Percentiles rank a stretch among this genome's conserved stretches.
phyloP scores from a whole-genome alignment of 345 rosid species.

The Turritis glabra region DNA sequence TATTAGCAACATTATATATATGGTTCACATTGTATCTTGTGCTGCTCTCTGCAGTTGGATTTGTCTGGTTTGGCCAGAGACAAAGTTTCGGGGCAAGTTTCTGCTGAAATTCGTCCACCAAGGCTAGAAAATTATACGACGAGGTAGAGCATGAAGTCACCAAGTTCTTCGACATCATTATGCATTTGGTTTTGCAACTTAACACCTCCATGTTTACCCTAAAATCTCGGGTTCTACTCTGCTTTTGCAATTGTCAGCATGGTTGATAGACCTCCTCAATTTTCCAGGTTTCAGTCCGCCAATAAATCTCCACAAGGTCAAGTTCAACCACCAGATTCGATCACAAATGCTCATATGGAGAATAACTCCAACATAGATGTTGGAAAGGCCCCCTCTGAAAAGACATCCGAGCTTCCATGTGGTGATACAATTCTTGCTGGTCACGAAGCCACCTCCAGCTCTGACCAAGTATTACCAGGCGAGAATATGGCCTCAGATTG shows the following conservation, averaged over 20 bases:
- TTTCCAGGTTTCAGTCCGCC: constrained; percentile 48
- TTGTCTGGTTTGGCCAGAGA: constrained; percentile 71
- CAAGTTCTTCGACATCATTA: constrained; percentile 19
- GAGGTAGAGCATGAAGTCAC: constrained; percentile 45
- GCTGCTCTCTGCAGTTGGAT: constrained; percentile 58
- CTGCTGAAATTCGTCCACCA: constrained; percentile 54
- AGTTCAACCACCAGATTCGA: constrained; percentile 31
- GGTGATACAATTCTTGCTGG: constrained; percentile 34
- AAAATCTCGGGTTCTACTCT: background rate
- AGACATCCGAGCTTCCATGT: constrained; percentile 37
- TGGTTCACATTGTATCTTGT: constrained; percentile 20
- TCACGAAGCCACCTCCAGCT: constrained; percentile 30
- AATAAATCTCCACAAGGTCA: constrained; percentile 42
- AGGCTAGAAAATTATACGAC: constrained; percentile 39
- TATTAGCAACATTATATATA: background rate
- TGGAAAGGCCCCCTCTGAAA: constrained; percentile 27
- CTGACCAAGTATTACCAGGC: constrained; percentile 28
- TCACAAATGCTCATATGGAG: constrained; percentile 16
- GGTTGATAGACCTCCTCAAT: constrained; percentile 19
- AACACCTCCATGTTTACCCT: background rate
- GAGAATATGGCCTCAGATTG: constrained; percentile 20
- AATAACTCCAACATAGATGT: constrained; percentile 25
- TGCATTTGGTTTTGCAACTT: constrained; percentile 5
- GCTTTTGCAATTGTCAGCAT: background rate
- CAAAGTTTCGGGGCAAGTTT: constrained; percentile 88